A percentile compares a stretch with the other conserved stretches of the same genome.
Conservation (phyloP, 2,329 filamentous ascomycete genomes). For the Fusarium nygamai region DNA sequence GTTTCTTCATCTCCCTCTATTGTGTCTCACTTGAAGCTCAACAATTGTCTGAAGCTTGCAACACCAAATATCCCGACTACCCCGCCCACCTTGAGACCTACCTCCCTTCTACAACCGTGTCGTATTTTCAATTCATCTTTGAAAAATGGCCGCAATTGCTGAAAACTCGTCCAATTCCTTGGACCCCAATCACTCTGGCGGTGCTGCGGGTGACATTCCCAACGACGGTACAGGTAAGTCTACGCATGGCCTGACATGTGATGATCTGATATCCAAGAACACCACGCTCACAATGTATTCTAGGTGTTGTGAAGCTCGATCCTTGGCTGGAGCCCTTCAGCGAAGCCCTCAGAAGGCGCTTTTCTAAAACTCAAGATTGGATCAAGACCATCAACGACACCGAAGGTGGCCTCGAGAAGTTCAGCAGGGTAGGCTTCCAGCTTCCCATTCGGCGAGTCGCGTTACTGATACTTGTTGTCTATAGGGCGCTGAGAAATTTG, state of each 20-base stretch:
- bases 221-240: constrained; percentile 77
- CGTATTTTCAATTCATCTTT: constrained; percentile 9
- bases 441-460: background rate
- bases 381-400: constrained; percentile 82
- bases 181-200: constrained; percentile 48
- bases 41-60: constrained; percentile 36
- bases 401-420: constrained; percentile 92
- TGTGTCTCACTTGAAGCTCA: constrained; percentile 40
- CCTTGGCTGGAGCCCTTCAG: constrained; percentile 90
- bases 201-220: constrained; percentile 62
- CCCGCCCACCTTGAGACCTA: constrained; percentile 28
- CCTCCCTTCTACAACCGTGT: constrained; percentile 28
- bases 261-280: constrained; percentile 33
- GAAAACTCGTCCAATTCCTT: constrained; percentile 58
- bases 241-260: constrained; percentile 20
- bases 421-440: constrained; percentile 74
- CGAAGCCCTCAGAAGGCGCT: constrained; percentile 79
- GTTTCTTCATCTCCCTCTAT: constrained; percentile 18
- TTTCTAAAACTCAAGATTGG: constrained; percentile 84
- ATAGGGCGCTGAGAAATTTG: constrained; percentile 86
- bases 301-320: constrained; percentile 88
- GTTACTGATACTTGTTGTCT: constrained; percentile 3
- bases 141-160: constrained; percentile 49
- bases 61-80: constrained; percentile 37
- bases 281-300: constrained; percentile 29